Evolutionary conservation across 2,329 filamentous ascomycete species (phyloP).

Genomic region (Venturia effusa): DNA sequence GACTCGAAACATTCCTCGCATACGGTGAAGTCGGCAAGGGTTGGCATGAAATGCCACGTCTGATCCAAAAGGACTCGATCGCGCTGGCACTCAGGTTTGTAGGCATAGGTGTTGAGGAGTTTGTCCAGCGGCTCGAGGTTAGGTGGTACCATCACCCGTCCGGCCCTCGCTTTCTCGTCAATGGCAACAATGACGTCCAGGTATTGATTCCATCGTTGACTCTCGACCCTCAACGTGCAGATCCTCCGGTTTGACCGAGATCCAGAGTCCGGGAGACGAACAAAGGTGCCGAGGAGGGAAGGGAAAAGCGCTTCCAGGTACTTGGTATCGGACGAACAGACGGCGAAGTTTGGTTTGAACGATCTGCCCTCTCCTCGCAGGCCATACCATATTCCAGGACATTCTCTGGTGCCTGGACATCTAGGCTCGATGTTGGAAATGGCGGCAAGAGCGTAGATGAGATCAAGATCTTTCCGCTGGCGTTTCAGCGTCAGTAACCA

Average conservation of each 20-base stretch:
- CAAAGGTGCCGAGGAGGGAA: constrained; percentile 56
- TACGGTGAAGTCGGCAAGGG: constrained; percentile 66
- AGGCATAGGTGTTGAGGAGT: constrained; percentile 37
- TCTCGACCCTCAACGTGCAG: constrained; percentile 60
- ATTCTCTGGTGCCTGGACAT: constrained; percentile 48
- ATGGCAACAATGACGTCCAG: constrained; percentile 45
- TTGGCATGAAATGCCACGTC: constrained; percentile 68
- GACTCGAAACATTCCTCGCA: constrained; percentile 82
- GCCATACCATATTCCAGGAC: constrained; percentile 61
- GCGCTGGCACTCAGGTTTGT: constrained; percentile 47
- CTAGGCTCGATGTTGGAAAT: constrained; percentile 45
- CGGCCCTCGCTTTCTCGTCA: constrained; percentile 31
- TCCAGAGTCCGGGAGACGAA: constrained; percentile 33
- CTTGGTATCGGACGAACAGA: constrained; percentile 64
- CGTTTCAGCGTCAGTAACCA: constrained; percentile 72
- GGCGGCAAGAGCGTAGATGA: constrained; percentile 59
- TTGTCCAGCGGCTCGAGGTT: constrained; percentile 53
- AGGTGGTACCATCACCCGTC: constrained; percentile 25
- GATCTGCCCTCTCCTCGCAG: constrained; percentile 55
- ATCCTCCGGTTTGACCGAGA: constrained; percentile 27
- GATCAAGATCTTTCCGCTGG: constrained; percentile 50
- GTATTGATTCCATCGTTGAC: constrained; percentile 45
- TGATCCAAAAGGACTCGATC: constrained; percentile 51
- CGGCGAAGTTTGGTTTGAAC: constrained; percentile 54
- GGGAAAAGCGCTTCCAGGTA: constrained; percentile 66